Evolutionary conservation across 306 rosid genomes (phyloP).

Genomic region (Gastrolobium villosum): DNA sequence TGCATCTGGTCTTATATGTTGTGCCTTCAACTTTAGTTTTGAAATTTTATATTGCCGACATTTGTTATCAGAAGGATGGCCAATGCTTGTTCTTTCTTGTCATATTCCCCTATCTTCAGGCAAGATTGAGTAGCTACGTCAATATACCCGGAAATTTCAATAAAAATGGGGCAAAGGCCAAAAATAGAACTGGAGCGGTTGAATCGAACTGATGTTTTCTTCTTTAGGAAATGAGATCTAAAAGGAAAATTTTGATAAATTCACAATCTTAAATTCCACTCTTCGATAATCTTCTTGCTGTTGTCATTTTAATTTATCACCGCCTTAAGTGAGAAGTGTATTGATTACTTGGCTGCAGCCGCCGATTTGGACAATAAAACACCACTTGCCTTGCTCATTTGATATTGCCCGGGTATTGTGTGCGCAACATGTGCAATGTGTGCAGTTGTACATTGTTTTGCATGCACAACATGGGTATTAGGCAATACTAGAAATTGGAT

Average conservation of each 20-base stretch:
- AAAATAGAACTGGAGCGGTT: neutral
- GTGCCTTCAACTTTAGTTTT: neutral
- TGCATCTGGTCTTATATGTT: neutral
- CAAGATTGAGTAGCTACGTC: constrained; percentile 32
- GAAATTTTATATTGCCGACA: constrained; percentile 8
- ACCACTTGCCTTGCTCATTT: neutral
- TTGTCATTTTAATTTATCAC: constrained; percentile 10
- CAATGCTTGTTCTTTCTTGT: constrained; percentile 1
- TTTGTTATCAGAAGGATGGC: constrained; percentile 24
- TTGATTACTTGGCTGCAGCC: neutral
- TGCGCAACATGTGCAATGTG: neutral
- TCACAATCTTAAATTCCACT: constrained; percentile 16
- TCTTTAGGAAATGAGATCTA: constrained; percentile 23
- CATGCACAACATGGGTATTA: neutral
- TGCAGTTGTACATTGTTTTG: constrained; percentile 2
- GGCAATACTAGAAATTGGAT: neutral
- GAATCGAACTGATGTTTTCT: constrained; percentile 28
- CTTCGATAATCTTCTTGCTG: constrained; percentile 20
- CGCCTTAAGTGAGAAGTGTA: neutral
- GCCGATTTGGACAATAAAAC: neutral
- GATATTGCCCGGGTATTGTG: constrained; percentile 12
- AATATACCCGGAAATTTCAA: constrained; percentile 20
- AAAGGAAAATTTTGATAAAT: constrained; percentile 30
- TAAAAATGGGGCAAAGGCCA: constrained; percentile 39
- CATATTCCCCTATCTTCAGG: neutral